Evolutionary conservation across 805 yeast species (phyloP).

Genomic region (Barnettozyma populi): DNA sequence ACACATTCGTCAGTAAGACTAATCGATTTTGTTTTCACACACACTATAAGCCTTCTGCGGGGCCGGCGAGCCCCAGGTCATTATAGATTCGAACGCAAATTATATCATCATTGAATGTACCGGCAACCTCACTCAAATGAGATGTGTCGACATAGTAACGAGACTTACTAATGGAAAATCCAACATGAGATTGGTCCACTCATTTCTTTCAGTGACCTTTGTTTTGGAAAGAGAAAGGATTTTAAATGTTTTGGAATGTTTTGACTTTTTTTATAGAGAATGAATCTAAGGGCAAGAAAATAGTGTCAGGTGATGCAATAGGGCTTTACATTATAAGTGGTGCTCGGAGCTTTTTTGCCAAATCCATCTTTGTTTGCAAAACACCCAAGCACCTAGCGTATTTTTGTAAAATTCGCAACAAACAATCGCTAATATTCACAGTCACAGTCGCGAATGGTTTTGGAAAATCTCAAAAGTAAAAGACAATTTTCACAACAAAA

Average conservation of each 20-base stretch:
- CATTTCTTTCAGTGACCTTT: background rate
- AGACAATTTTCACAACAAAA: constrained; percentile 12
- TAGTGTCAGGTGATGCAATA: background rate
- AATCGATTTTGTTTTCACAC: constrained; percentile 31
- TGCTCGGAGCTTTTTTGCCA: background rate
- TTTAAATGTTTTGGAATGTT: too few species aligned
- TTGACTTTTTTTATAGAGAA: too few species aligned
- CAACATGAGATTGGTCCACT: background rate
- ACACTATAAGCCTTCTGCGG: constrained; percentile 30
- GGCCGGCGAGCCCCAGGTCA: constrained; percentile 44
- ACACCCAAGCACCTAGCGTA: constrained; percentile 2
- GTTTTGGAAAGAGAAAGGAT: background rate
- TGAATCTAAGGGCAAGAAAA: background rate
- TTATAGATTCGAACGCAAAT: constrained; percentile 45
- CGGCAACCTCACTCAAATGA: background rate
- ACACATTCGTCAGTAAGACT: constrained; percentile 12
- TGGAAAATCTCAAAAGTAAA: constrained; percentile 9
- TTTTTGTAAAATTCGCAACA: background rate
- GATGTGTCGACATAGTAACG: background rate
- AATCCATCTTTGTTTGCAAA: background rate
- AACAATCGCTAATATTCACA: background rate
- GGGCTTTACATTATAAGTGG: background rate
- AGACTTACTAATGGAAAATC: background rate
- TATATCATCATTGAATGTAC: constrained; percentile 39
- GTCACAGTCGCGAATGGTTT: constrained; percentile 4